A percentile compares a stretch with the other conserved stretches of the same genome.
Conservation (phyloP, 2,329 filamentous ascomycete species). For the Scleromitrula shiraiana region DNA sequence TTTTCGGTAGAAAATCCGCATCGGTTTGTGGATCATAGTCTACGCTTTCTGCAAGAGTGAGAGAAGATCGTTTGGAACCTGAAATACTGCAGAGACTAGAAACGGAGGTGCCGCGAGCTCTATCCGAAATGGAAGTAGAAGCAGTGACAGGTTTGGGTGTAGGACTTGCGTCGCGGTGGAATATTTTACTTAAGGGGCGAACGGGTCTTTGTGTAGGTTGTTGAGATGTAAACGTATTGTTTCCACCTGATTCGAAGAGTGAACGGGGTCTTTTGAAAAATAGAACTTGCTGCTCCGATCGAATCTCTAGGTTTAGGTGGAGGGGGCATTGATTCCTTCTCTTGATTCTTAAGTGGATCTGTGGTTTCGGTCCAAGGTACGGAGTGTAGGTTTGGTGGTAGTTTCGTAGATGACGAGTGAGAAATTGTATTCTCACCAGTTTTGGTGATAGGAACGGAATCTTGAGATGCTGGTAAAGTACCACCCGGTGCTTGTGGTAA, state of each 20-base stretch:
- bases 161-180: too few relatives aligned
- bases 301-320: slow-evolving; percentile 1
- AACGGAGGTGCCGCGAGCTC: neutral
- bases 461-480: too few relatives aligned
- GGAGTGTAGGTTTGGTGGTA: neutral
- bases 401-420: too few relatives aligned
- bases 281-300: slow-evolving; percentile 10
- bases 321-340: neutral
- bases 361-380: slow-evolving; percentile 1
- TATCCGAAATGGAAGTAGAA: too few relatives aligned
- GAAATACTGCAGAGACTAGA: neutral
- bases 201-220: slow-evolving; percentile 1
- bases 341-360: neutral
- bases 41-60: neutral
- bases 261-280: slow-evolving; percentile 25
- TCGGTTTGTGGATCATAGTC: slow-evolving; percentile 7
- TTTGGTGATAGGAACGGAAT: neutral
- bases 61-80: neutral
- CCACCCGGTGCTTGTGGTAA: too few relatives aligned
- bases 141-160: neutral
- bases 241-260: slow-evolving; percentile 19
- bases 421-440: neutral
- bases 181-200: too few relatives aligned
- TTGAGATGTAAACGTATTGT: slow-evolving; percentile 3
- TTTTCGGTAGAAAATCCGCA: slow-evolving; percentile 3